phyloP scores from a whole-genome alignment of 1,284 basidiomycete species.

The Ceratorhiza oryzae-sativae region DNA sequence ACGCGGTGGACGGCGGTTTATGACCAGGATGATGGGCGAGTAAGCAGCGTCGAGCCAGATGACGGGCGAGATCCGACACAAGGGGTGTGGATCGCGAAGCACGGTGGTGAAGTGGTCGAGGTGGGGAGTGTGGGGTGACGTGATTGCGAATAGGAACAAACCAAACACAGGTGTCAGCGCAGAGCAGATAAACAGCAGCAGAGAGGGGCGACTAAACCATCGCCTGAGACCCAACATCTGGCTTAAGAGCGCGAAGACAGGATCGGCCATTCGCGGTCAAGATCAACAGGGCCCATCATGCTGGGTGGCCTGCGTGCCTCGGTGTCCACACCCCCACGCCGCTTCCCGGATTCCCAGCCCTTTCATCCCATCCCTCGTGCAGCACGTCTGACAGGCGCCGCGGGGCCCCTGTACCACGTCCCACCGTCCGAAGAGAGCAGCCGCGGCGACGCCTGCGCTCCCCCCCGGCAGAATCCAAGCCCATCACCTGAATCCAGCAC shows the following conservation, averaged over 20 bases:
- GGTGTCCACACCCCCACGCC: constrained; percentile 22
- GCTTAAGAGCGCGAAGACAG: constrained; percentile 19
- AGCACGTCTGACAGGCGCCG: constrained; percentile 5
- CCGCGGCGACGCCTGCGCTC: constrained; percentile 1
- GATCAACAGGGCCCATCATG: constrained; percentile 31
- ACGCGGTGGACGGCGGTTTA: constrained; percentile 26
- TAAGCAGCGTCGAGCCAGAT: constrained; percentile 12
- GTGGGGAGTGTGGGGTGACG: constrained; percentile 37
- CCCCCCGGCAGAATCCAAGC: background rate
- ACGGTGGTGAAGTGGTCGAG: constrained; percentile 8
- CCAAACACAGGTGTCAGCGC: constrained; percentile 35
- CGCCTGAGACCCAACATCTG: background rate
- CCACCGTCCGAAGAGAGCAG: no score
- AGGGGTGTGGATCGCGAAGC: constrained; percentile 28
- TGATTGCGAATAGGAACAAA: constrained; percentile 31
- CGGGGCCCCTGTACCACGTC: constrained; percentile 24
- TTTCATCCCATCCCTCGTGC: constrained; percentile 1
- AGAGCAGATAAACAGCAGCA: background rate
- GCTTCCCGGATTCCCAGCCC: constrained; percentile 13
- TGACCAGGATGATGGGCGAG: constrained; percentile 31
- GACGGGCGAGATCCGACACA: constrained; percentile 19
- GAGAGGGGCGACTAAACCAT: no score
- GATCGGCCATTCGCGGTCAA: constrained; percentile 35
- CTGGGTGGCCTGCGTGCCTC: constrained; percentile 15
- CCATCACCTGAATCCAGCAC: constrained; percentile 29